Conservation (phyloP, 2,329 filamentous ascomycete species). For the Penicillium aurantiogriseum region DNA sequence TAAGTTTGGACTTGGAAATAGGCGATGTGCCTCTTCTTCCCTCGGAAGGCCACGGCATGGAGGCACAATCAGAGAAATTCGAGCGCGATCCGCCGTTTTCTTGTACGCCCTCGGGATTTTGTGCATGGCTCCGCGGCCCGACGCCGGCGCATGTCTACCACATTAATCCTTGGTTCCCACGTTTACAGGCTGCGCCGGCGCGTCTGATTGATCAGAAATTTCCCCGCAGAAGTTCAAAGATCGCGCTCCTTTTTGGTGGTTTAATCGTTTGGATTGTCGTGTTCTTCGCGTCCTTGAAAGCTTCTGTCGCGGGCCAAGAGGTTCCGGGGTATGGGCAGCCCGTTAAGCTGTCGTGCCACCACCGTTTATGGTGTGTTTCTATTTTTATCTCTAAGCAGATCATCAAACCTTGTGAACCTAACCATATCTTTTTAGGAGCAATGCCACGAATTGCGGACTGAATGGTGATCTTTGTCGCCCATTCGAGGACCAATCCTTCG, state of each 20-base stretch:
- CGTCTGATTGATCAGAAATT: slow-evolving; percentile 33
- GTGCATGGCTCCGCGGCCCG: slow-evolving; percentile 33
- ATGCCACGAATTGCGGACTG: slow-evolving; percentile 51
- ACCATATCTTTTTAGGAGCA: slow-evolving; percentile 24
- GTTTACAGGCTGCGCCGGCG: slow-evolving; percentile 35
- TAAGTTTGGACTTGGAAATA: slow-evolving; percentile 20
- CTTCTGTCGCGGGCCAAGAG: slow-evolving; percentile 31
- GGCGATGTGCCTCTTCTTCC: slow-evolving; percentile 22
- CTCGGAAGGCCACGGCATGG: not conserved
- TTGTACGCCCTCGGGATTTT: slow-evolving; percentile 25
- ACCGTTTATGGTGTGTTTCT: slow-evolving; percentile 44
- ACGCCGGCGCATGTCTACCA: slow-evolving; percentile 33
- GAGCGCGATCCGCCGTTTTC: slow-evolving; percentile 21
- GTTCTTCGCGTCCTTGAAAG: slow-evolving; percentile 34
- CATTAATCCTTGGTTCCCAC: slow-evolving; percentile 35
- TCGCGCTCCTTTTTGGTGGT: slow-evolving; percentile 26
- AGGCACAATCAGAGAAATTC: not conserved
- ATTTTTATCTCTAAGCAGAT: slow-evolving; percentile 4
- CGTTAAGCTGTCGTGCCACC: slow-evolving; percentile 36
- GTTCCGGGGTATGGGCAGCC: slow-evolving; percentile 36
- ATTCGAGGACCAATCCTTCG: slow-evolving; percentile 53
- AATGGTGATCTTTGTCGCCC: slow-evolving; percentile 58
- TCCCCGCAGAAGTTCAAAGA: slow-evolving; percentile 25
- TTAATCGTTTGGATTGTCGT: slow-evolving; percentile 34
- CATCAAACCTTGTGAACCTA: not conserved